A percentile compares a stretch with the other conserved stretches of the same genome.
Conservation (phyloP, 352 stramenopile species). For the Phytophthora podocarpi region DNA sequence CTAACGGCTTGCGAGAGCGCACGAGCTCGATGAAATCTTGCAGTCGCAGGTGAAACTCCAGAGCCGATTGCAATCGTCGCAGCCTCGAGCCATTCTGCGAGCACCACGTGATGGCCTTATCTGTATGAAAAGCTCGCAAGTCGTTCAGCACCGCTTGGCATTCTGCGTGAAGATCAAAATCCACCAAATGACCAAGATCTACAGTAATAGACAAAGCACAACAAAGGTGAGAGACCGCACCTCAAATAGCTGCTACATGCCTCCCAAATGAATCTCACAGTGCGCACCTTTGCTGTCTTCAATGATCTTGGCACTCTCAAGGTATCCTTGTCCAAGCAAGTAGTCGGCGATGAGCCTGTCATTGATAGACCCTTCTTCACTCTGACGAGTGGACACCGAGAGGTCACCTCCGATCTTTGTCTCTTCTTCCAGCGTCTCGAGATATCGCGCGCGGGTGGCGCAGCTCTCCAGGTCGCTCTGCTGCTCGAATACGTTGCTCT, state of each 20-base stretch:
- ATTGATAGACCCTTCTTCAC: constrained; percentile 26
- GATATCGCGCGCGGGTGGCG: constrained; percentile 44
- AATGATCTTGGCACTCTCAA: constrained; percentile 73
- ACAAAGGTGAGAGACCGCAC: constrained; percentile 1
- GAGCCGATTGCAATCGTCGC: constrained; percentile 63
- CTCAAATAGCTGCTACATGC: neutral
- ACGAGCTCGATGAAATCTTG: constrained; percentile 86
- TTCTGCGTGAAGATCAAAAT: constrained; percentile 64
- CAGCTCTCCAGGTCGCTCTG: constrained; percentile 64
- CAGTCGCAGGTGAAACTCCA: constrained; percentile 78
- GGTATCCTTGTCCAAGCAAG: constrained; percentile 66
- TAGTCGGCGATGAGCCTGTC: constrained; percentile 79
- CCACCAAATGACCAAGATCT: constrained; percentile 69
- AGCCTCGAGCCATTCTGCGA: constrained; percentile 72
- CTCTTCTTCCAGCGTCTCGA: constrained; percentile 49
- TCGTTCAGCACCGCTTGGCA: constrained; percentile 64
- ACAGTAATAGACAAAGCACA: neutral
- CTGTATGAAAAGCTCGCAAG: constrained; percentile 50
- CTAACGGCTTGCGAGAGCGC: constrained; percentile 67
- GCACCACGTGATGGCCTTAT: constrained; percentile 70
- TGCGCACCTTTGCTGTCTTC: constrained; percentile 58
- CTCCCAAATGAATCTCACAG: neutral
- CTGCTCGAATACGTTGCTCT: constrained; percentile 52
- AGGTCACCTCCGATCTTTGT: constrained; percentile 22
- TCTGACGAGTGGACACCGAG: constrained; percentile 1